These are phyloP conservation scores for Strobilomyces confusus DNA, from an alignment of 768 basidiomycete species.

Conservation along the genomic window DNA sequence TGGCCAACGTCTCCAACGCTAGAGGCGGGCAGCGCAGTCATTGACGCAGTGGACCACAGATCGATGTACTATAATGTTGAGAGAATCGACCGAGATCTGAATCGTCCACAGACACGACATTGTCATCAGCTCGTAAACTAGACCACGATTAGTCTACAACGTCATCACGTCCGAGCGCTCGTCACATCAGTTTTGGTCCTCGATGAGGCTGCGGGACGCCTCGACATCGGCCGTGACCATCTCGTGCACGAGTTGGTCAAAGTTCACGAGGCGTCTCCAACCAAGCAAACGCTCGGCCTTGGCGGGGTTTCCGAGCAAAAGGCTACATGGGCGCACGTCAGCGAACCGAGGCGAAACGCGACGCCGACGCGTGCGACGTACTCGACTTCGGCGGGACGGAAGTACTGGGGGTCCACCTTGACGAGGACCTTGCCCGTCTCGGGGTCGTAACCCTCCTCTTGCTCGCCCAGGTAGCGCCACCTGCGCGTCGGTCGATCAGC, in stretches of 20 bases:
- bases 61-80: constrained; percentile 4
- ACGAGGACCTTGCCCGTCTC: constrained; percentile 72
- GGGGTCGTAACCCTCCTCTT: constrained; percentile 73
- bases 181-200: constrained; percentile 68
- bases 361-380: constrained; percentile 47
- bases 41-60: constrained; percentile 9
- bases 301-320: constrained; percentile 81
- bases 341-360: not conserved
- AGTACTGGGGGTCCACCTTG: constrained; percentile 83
- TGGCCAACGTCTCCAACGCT: constrained; percentile 73
- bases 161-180: not conserved
- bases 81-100: not conserved
- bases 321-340: constrained; percentile 37
- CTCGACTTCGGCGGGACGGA: constrained; percentile 96
- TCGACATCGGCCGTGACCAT: constrained; percentile 86
- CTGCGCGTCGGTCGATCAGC: constrained; percentile 33
- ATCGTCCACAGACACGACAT: not conserved
- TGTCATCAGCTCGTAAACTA: constrained; percentile 2
- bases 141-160: not conserved
- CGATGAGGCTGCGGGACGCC: constrained; percentile 68
- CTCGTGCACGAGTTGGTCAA: constrained; percentile 82
- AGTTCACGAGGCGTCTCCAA: constrained; percentile 86
- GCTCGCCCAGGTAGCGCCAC: constrained; percentile 73
- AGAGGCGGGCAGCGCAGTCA: constrained; percentile 45
- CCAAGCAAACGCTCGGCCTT: constrained; percentile 88